Percentiles rank a stretch among this genome's conserved stretches.
Conservation (phyloP, 257 asterid genomes). For the Jacaranda copaia region DNA sequence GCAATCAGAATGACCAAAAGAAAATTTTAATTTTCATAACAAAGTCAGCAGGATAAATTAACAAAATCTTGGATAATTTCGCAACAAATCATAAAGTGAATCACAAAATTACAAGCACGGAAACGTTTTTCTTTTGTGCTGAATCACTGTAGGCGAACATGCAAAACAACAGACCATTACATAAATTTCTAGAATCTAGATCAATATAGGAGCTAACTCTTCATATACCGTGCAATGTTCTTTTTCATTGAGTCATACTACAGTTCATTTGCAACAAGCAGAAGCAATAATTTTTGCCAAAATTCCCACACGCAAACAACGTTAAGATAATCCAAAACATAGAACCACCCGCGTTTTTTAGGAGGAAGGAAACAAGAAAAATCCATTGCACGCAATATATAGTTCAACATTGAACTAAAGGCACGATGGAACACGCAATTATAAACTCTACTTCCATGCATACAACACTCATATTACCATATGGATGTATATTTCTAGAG, state of each 20-base stretch:
- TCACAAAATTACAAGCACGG: not conserved
- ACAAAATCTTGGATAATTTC: constrained; percentile 4
- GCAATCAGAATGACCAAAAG: not conserved
- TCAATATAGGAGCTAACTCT: too few relatives aligned
- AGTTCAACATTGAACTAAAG: not conserved
- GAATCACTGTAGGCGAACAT: not conserved
- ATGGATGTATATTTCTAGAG: not conserved
- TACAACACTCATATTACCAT: not conserved
- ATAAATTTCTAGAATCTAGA: too few relatives aligned
- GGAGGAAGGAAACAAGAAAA: not conserved
- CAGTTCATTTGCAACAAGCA: not conserved
- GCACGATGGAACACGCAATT: not conserved
- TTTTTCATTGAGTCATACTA: not conserved
- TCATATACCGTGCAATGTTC: not conserved
- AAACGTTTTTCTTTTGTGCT: not conserved
- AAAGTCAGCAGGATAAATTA: not conserved
- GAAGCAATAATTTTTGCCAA: not conserved
- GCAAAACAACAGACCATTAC: not conserved
- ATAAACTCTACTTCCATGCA: too few relatives aligned
- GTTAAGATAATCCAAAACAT: not conserved
- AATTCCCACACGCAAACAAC: not conserved
- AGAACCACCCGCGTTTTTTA: not conserved
- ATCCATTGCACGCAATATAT: not conserved
- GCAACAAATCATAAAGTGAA: not conserved
- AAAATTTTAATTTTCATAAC: not conserved